A percentile compares a stretch with the other conserved stretches of the same genome.
These are phyloP conservation scores for Tothia fuscella DNA, from an alignment of 2,329 filamentous ascomycete species.

Conservation along the genomic window DNA sequence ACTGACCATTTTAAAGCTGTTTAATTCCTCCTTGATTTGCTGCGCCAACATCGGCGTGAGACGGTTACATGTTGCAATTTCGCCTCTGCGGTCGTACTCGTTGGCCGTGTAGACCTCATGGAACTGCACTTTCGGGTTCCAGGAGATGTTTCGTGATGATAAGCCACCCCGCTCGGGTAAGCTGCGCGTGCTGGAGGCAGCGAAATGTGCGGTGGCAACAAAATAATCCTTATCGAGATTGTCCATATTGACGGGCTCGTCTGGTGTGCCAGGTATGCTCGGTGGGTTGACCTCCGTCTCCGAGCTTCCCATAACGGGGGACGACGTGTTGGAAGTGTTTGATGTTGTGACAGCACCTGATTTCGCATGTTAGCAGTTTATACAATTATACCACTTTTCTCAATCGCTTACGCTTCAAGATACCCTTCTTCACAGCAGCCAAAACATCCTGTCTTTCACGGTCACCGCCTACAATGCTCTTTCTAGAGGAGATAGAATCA, in stretches of 20 bases:
- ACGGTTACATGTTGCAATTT: constrained; percentile 95
- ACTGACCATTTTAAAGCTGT: constrained; percentile 97
- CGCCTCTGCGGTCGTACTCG: constrained; percentile 91
- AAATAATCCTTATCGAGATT: constrained; percentile 81
- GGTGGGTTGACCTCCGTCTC: constrained; percentile 42
- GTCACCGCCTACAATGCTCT: constrained; percentile 85
- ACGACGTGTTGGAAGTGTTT: constrained; percentile 47
- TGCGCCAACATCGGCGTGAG: constrained; percentile 94
- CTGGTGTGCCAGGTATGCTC: constrained; percentile 78
- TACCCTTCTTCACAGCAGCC: constrained; percentile 87
- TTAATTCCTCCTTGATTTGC: constrained; percentile 98
- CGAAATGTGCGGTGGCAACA: constrained; percentile 58
- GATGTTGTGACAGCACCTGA: constrained; percentile 40
- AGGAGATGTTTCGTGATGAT: constrained; percentile 57
- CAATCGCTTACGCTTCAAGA: constrained; percentile 67
- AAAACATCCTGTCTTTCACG: constrained; percentile 83
- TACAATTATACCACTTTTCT: background rate
- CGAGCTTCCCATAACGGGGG: constrained; percentile 46
- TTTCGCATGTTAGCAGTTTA: background rate
- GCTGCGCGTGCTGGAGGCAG: constrained; percentile 62
- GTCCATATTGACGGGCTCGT: no score
- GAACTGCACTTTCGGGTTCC: constrained; percentile 88
- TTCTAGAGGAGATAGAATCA: constrained; percentile 46
- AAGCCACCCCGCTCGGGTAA: constrained; percentile 71
- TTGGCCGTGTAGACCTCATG: constrained; percentile 92